Evolutionary conservation across 2,329 filamentous ascomycete species (phyloP), one percentile per base, ranked within the genome.

Genomic region (Fusarium sp.): DNA sequence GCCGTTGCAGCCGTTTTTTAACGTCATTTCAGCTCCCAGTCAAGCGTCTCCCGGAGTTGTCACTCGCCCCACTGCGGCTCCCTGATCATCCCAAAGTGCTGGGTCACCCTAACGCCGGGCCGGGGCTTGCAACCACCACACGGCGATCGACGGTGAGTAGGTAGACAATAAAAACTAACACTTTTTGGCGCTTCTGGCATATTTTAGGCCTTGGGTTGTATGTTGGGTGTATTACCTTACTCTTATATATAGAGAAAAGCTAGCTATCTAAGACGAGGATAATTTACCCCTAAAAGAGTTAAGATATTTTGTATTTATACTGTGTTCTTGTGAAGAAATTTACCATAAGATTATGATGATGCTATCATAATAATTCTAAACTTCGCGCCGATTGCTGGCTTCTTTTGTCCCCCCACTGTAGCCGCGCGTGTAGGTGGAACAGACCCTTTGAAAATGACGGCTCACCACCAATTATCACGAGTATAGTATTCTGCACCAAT

Each of bases 41-140:
- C 52, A 44, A 34, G 56, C 48, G 43, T 30, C 48, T 40, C 28
- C 36, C n/a, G 39, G 18, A 41, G 16, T 40, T 43, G 16, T 30
- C 46, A 43, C 36, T 41, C n/a, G 66, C 65, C 70, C 70, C 70
- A 73, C 70, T 71, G 46, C 57, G 65, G 62, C 58, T 60, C 63
- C 47, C 52, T 62, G 60, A 64, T 50, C 47, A 72, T 73, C 55
- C 70, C 70, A 71, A 73, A 56, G 54, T 50, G 65, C 70, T 62
- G 71, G 71, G 68, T 72, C 60, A 52, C 60, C 67, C 66, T 73
- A 72, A 73, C 16, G 62, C 39, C 56, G 66, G 68, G 65, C 68
- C 65, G 50, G 68, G 66, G 47, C 53, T 70, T 67, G 66, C 68
- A 74, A 66, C 72, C 71, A 73, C 66, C 68, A 72, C 57, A 54